These are phyloP conservation scores for Dissophora ornata DNA, from an alignment of 192 early-diverging fungal genomes.

Conservation along the genomic window DNA sequence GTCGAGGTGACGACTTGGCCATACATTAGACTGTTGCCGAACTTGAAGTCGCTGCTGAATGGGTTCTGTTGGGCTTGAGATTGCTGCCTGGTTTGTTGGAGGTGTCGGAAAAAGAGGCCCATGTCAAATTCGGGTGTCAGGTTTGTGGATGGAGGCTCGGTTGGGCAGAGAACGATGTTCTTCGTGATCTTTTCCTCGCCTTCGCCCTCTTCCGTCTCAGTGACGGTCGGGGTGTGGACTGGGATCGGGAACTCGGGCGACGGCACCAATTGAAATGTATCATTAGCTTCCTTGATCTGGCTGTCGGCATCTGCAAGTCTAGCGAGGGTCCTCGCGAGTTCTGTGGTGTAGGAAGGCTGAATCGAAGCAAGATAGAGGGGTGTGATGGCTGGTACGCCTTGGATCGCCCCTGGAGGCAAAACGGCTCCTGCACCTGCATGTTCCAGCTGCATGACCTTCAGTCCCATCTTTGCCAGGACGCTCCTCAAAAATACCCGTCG, in stretches of 20 bases:
- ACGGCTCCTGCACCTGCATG: conserved; percentile 17
- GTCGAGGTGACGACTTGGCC: conserved; percentile 84
- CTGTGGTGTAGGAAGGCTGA: conserved; percentile 18
- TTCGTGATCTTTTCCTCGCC: conserved; percentile 49
- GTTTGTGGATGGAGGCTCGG: conserved; percentile 47
- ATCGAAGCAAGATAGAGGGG: conserved; percentile 36
- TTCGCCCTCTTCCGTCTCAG: conserved; percentile 19
- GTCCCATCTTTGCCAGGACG: conserved; percentile 72
- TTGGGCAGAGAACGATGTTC: conserved; percentile 57
- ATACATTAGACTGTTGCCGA: conserved; percentile 84
- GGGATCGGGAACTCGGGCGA: conserved; percentile 38
- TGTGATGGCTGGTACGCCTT: conserved; percentile 24
- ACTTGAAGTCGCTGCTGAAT: conserved; percentile 45
- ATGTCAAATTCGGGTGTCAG: conserved; percentile 75
- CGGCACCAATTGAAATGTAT: conserved; percentile 43
- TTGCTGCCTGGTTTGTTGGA: conserved; percentile 56
- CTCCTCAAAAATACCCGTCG: conserved; percentile 68
- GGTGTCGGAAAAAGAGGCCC: conserved; percentile 59
- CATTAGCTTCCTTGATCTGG: conserved; percentile 45
- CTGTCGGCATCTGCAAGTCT: conserved; percentile 13
- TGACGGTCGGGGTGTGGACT: conserved; percentile 18
- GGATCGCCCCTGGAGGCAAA: conserved; percentile 24
- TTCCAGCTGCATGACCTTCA: conserved; percentile 57
- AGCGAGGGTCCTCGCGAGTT: conserved; percentile 19
- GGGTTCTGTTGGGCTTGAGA: conserved; percentile 28